Conservation (phyloP, 495 filamentous ascomycete genomes). For the Umbilicaria muhlenbergii region DNA sequence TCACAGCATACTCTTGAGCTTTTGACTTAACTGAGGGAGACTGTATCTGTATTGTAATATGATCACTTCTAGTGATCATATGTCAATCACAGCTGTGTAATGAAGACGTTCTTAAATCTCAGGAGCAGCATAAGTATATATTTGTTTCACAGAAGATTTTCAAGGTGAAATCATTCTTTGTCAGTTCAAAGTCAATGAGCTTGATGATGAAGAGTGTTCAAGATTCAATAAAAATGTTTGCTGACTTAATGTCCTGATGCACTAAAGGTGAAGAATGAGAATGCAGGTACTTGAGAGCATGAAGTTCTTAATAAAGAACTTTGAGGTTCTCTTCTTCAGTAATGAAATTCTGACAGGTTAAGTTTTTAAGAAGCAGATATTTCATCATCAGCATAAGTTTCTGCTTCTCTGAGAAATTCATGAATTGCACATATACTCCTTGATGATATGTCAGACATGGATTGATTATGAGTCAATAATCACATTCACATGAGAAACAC, state of each 20-base stretch:
- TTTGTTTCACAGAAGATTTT: too few species aligned
- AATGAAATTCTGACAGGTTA: not conserved
- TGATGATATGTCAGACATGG: not conserved
- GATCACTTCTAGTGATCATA: conserved; percentile 5
- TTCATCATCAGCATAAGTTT: not conserved
- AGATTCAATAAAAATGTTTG: not conserved
- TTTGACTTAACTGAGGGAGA: not conserved
- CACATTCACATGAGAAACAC: not conserved
- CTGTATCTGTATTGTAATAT: conserved; percentile 4
- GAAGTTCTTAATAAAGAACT: not conserved
- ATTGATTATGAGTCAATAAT: not conserved
- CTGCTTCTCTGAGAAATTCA: not conserved
- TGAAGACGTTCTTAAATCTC: too few species aligned
- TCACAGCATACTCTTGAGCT: too few species aligned
- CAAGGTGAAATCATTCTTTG: too few species aligned
- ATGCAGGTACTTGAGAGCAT: conserved; percentile 1
- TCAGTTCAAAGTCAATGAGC: too few species aligned
- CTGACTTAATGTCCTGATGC: conserved; percentile 1
- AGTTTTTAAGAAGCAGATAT: not conserved
- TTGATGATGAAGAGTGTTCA: not conserved
- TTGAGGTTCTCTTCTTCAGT: not conserved
- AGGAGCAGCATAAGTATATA: too few species aligned
- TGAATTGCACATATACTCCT: conserved; percentile 1
- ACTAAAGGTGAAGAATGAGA: not conserved
- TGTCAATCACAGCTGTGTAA: conserved; percentile 4